Base-by-base conservation (phyloP, 306 rosid species). In the Echinosophora koreensis region DNA sequence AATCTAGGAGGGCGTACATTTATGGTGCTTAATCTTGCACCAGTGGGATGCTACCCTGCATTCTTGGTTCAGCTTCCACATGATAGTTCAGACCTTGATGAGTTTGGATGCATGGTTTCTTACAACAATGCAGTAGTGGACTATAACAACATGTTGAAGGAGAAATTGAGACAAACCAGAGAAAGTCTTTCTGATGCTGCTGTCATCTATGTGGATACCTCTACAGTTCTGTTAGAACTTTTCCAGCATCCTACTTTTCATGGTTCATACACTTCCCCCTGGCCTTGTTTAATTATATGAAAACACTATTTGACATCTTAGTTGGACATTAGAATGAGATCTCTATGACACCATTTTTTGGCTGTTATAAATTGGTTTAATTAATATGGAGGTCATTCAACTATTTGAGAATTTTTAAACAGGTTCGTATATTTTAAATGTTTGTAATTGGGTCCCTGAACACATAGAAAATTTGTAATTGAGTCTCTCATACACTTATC, bases 21-120 rank as follows among this genome's bases (percentile, higher is more conserved):
- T 92, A 3, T 89, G 70, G 97, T 92, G 60, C 83, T 88, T 38
- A 95, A 95, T 71, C 87, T 92, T 46, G 98, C 92, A 14, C 98
- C 98, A 12, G 88, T 92, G 35, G 97, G 98, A 44, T 95, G 98
- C 57, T 95, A 95, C 71, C 97, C 97, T 51, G 50, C 96, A 49
- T 14, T 90, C 7, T 74, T 92, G 76, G 93, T 49, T 60, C 72
- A 83, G 66, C 87, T 89, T 83, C 88, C 89, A 39, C 91, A 86
- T 81, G 30, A 79, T 14, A 84, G 28, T 57, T 87, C 93, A 27
- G 97, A 92, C 58, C 49, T 92, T 8, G 97, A 95, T 68, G 77
- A 78, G 50, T 89, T 88, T 86, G 93, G 98, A 37, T 95, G 97
- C 87, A 74, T 81, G 72, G 28, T 87, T 80, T 82, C 98, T 59